phyloP scores from a whole-genome alignment of 352 stramenopile species.

The Phytophthora kernoviae region DNA sequence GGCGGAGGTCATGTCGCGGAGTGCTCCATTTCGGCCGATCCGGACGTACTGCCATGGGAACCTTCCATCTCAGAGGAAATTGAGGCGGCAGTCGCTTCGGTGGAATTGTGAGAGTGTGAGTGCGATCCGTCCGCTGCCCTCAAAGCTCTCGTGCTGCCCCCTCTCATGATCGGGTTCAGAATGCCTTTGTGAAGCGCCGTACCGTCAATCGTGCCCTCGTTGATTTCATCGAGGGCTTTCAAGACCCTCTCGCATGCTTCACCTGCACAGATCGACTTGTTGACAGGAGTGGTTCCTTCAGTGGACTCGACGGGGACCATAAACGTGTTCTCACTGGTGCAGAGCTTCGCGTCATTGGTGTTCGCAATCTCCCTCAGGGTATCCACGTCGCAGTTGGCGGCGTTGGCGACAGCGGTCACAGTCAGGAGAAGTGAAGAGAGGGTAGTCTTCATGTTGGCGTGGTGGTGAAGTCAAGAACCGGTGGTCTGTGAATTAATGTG shows the following conservation, averaged over 20 bases:
- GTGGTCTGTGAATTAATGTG: slow-evolving; percentile 3
- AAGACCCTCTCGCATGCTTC: slow-evolving; percentile 15
- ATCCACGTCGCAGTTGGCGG: slow-evolving; percentile 13
- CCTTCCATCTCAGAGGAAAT: slow-evolving; percentile 11
- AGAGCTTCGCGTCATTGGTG: slow-evolving; percentile 2
- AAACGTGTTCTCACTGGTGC: slow-evolving; percentile 9
- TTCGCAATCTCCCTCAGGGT: slow-evolving; percentile 2
- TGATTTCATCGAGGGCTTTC: background rate
- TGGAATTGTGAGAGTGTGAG: too few relatives aligned
- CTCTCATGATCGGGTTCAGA: slow-evolving; percentile 14
- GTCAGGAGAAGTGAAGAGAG: slow-evolving; percentile 9
- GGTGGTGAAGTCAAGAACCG: background rate
- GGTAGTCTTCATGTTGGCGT: slow-evolving; percentile 21
- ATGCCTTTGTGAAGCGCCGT: slow-evolving; percentile 11
- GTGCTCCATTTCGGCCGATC: too few relatives aligned
- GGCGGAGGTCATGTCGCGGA: slow-evolving; percentile 1
- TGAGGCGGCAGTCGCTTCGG: too few relatives aligned
- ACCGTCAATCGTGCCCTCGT: slow-evolving; percentile 23
- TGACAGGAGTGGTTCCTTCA: background rate
- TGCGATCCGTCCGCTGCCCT: slow-evolving; percentile 13
- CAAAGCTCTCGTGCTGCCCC: slow-evolving; percentile 11
- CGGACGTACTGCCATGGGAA: background rate
- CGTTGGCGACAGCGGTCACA: slow-evolving; percentile 6
- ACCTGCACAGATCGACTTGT: slow-evolving; percentile 15
- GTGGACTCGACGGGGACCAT: slow-evolving; percentile 15